Percentiles rank a stretch among this genome's conserved stretches.
phyloP scores from a whole-genome alignment of 805 yeast species.

The Teunomyces cretensis region DNA sequence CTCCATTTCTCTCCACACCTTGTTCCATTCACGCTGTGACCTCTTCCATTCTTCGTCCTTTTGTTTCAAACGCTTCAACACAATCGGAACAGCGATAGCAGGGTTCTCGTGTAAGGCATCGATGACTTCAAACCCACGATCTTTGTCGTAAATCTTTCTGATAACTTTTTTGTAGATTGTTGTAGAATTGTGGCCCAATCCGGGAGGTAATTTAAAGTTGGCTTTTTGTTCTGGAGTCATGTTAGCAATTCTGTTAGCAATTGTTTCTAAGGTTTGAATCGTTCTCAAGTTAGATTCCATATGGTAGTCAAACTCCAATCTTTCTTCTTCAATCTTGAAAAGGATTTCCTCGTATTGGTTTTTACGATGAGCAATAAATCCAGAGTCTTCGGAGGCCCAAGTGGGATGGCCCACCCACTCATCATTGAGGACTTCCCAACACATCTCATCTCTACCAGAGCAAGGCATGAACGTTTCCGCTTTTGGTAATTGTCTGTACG shows the following conservation, averaged over 20 bases:
- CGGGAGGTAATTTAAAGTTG: conserved; percentile 82
- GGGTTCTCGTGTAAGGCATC: conserved; percentile 96
- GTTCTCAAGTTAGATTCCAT: conserved; percentile 95
- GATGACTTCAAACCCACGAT: conserved; percentile 93
- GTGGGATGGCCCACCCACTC: conserved; percentile 99
- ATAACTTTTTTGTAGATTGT: conserved; percentile 94
- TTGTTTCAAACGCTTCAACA: conserved; percentile 88
- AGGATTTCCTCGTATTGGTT: conserved; percentile 96
- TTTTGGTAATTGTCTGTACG: conserved; percentile 89
- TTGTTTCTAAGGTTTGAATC: conserved; percentile 91
- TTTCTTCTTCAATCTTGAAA: conserved; percentile 96
- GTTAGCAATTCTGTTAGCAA: conserved; percentile 88
- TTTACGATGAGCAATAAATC: conserved; percentile 97
- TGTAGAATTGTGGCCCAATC: conserved; percentile 86
- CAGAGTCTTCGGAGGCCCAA: conserved; percentile 99
- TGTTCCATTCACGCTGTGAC: conserved; percentile 97
- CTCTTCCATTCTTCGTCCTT: conserved; percentile 99
- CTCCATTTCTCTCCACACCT: conserved; percentile 98
- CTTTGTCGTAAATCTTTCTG: conserved; percentile 88
- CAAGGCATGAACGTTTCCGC: conserved; percentile 96
- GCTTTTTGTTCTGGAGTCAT: conserved; percentile 92
- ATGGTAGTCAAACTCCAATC: conserved; percentile 94
- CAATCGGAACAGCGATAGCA: conserved; percentile 91
- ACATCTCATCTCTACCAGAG: conserved; percentile 97
- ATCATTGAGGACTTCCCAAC: conserved; percentile 97